Percentiles rank a stretch among this genome's conserved stretches.
Conservation (phyloP, 805 yeast species). For the Teunomyces pallodes region DNA sequence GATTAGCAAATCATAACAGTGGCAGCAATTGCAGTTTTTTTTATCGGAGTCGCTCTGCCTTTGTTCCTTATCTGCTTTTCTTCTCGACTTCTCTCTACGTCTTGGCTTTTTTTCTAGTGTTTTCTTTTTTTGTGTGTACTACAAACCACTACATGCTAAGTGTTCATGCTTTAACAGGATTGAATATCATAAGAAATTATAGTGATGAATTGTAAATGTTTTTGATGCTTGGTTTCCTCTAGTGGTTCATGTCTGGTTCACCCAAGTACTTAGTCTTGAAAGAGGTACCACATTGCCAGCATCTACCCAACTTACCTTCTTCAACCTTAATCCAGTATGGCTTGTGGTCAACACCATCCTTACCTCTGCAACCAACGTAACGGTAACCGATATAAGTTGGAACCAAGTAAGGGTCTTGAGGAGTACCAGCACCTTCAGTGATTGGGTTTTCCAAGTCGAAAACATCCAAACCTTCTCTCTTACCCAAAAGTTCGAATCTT, state of each 20-base stretch:
- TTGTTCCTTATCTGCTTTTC: too few relatives aligned
- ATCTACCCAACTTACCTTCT: constrained; percentile 79
- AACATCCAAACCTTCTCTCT: constrained; percentile 91
- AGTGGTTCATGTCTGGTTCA: constrained; percentile 65
- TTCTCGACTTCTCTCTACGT: not conserved
- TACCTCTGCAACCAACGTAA: constrained; percentile 96
- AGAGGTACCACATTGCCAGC: constrained; percentile 98
- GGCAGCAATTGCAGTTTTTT: too few relatives aligned
- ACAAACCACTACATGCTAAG: not conserved
- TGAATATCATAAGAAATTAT: constrained; percentile 2
- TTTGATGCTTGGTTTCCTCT: constrained; percentile 15
- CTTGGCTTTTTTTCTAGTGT: not conserved
- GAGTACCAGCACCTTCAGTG: constrained; percentile 85
- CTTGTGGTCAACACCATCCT: constrained; percentile 82
- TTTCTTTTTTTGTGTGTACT: not conserved
- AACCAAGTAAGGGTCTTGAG: constrained; percentile 82
- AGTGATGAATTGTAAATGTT: constrained; percentile 3
- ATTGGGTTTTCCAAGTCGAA: constrained; percentile 88
- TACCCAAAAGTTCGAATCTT: constrained; percentile 92
- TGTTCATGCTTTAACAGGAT: not conserved
- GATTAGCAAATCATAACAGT: too few relatives aligned
- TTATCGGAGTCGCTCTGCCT: too few relatives aligned
- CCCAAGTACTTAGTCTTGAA: constrained; percentile 88
- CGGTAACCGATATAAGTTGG: constrained; percentile 91
- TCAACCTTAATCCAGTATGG: constrained; percentile 92